A percentile compares a stretch with the other conserved stretches of the same genome.
Evolutionary conservation across 1,284 basidiomycete genomes (phyloP).

Genomic region (Cutaneotrichosporon sp.): DNA sequence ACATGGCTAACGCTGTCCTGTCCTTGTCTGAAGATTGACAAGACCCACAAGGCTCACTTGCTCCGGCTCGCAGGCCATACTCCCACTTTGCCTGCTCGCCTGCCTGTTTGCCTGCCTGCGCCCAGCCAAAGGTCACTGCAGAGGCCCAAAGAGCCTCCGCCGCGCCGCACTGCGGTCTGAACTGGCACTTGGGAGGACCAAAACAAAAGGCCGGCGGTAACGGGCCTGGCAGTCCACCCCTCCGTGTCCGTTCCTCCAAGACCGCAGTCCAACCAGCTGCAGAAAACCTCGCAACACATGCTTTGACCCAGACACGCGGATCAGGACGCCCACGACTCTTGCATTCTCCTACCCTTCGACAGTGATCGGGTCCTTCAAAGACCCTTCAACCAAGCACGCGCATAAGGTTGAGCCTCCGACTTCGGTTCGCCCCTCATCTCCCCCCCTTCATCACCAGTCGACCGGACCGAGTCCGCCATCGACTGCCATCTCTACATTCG

Average conservation of each 20-base stretch:
- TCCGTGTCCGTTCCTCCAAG: constrained; percentile 2
- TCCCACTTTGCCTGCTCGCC: too few species aligned
- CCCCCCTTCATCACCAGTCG: not conserved
- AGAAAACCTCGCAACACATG: not conserved
- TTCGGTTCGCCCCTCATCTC: too few species aligned
- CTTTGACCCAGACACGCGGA: constrained; percentile 1
- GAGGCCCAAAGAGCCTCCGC: not conserved
- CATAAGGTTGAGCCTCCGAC: too few species aligned
- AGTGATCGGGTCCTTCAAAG: not conserved
- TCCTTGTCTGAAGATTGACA: constrained; percentile 3
- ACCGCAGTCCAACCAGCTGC: not conserved
- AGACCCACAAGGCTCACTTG: not conserved
- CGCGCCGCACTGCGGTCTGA: not conserved
- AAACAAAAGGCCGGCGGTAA: constrained; percentile 6
- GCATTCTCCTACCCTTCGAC: too few species aligned
- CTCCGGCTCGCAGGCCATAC: not conserved
- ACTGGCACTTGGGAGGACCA: not conserved
- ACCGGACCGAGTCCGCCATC: not conserved
- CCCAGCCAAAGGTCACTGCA: not conserved
- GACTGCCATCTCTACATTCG: not conserved
- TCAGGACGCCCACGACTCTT: not conserved
- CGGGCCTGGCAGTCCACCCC: not conserved
- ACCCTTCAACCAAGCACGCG: not conserved
- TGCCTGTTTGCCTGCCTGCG: too few species aligned
- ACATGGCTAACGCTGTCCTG: constrained; percentile 2